Evolutionary conservation across 495 filamentous ascomycete genomes (phyloP), one percentile per base, ranked within the genome.

Genomic region (Penicillium flavigenum): DNA sequence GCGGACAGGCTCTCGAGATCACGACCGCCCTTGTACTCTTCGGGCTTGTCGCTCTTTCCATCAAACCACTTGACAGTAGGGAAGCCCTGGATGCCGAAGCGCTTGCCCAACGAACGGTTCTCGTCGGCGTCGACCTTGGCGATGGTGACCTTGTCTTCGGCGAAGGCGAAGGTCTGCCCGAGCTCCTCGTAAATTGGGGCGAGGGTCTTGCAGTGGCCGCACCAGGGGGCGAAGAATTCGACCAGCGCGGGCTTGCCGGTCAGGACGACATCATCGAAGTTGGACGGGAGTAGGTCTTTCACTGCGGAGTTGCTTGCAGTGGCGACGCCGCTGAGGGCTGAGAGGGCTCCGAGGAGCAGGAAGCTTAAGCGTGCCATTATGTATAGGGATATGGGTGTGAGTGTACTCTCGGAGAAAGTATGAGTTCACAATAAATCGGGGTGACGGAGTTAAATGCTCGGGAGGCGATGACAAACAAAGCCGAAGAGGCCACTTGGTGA

Each of bases 151-250:
- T 93, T 91, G 73, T 95, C 86, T 62, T 87, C 83, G 61, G 86
- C 83, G 59, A 81, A 85, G 39, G 85, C 84, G 70, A 89, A 92
- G 50, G 76, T 76, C 34, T 80, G 72, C 50, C 85, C 93, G n/a
- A 98, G 85, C 73, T 98, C 89, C 72, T 98, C 94, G 72, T 94
- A 98, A 52, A 94, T 78, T 41, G 94, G 94, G 20, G 92, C 95
- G 10, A 98, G 88, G 59, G 76, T 96, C 81, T 98, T 98, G 89
- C 94, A 98, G 83, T 98, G 91, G 46, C 95, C 95, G 73, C 95
- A 98, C 94, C 94, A 98, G 56, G 94, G 94, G 47, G 94, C 94
- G 73, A 97, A 98, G 83, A 98, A 98, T 71, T 98, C 94, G 58
- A 98, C 94, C 36, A 98, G 85, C 0, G 95, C 91, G 29, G 95